Conservation (phyloP, 2,329 filamentous ascomycete genomes). For the Hymenotorrendiella dingleyae region DNA sequence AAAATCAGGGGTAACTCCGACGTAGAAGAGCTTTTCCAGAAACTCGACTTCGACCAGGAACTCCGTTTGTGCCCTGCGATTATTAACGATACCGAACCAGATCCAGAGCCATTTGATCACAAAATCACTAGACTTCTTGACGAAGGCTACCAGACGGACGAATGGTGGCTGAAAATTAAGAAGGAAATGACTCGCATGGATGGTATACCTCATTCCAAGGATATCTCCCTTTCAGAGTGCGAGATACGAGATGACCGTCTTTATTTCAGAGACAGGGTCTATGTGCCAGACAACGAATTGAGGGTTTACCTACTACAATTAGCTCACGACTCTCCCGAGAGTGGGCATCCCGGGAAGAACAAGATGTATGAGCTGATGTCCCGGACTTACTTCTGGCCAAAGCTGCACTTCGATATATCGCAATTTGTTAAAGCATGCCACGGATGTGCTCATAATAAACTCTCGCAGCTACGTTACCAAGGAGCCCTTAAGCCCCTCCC, state of each 20-base stretch:
- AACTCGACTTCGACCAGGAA: too few relatives aligned
- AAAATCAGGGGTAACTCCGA: too few relatives aligned
- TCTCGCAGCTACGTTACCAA: background rate
- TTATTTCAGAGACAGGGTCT: background rate
- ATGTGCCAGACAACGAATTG: background rate
- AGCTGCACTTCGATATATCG: background rate
- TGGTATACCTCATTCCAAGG: background rate
- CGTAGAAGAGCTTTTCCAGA: too few relatives aligned
- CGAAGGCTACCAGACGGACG: background rate
- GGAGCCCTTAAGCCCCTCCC: background rate
- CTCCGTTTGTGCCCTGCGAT: too few relatives aligned
- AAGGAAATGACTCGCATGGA: background rate
- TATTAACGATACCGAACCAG: too few relatives aligned
- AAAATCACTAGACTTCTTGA: background rate
- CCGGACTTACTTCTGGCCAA: background rate
- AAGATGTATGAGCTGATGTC: background rate
- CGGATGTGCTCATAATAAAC: background rate
- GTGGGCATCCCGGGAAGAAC: background rate
- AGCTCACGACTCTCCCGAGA: background rate
- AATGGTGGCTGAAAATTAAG: background rate
- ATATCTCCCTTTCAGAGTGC: background rate
- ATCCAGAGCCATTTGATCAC: background rate
- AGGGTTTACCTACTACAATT: background rate
- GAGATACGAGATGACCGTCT: background rate
- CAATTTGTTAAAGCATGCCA: background rate